phyloP scores from a whole-genome alignment of 2,329 filamentous ascomycete genomes.

The Rosellinia necatrix region DNA sequence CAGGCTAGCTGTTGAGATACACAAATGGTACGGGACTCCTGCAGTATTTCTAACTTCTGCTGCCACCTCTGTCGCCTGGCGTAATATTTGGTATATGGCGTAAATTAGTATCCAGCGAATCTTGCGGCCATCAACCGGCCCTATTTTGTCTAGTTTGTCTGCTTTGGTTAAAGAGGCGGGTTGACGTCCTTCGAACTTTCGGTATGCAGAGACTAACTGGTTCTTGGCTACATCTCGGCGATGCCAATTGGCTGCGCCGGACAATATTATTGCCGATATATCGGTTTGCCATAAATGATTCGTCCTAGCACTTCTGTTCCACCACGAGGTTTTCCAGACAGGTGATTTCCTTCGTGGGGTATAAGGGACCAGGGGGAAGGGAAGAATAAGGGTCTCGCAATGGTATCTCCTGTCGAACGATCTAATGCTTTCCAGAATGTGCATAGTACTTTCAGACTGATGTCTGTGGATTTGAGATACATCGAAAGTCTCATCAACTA shows the following conservation, averaged over 20 bases:
- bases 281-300: constrained; percentile 55
- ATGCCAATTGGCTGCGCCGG: constrained; percentile 54
- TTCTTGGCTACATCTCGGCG: constrained; percentile 48
- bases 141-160: constrained; percentile 62
- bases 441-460: constrained; percentile 68
- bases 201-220: constrained; percentile 69
- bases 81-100: constrained; percentile 72
- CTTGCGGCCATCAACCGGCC: constrained; percentile 71
- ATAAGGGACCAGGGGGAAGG: constrained; percentile 69
- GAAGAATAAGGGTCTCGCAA: constrained; percentile 64
- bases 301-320: constrained; percentile 47
- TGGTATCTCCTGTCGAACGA: constrained; percentile 67
- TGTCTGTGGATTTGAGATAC: constrained; percentile 54
- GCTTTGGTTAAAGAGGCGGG: constrained; percentile 54
- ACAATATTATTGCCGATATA: constrained; percentile 57
- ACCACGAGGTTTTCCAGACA: constrained; percentile 47
- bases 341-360: constrained; percentile 25
- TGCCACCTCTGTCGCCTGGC: constrained; percentile 65
- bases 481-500: constrained; percentile 67
- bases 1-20: constrained; percentile 48
- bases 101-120: constrained; percentile 81
- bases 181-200: constrained; percentile 68
- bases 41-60: constrained; percentile 62
- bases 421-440: constrained; percentile 69
- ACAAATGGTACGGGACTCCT: constrained; percentile 61